These are phyloP conservation scores for Ganoderma boninense DNA, from an alignment of 1,284 basidiomycete species.

Conservation along the genomic window DNA sequence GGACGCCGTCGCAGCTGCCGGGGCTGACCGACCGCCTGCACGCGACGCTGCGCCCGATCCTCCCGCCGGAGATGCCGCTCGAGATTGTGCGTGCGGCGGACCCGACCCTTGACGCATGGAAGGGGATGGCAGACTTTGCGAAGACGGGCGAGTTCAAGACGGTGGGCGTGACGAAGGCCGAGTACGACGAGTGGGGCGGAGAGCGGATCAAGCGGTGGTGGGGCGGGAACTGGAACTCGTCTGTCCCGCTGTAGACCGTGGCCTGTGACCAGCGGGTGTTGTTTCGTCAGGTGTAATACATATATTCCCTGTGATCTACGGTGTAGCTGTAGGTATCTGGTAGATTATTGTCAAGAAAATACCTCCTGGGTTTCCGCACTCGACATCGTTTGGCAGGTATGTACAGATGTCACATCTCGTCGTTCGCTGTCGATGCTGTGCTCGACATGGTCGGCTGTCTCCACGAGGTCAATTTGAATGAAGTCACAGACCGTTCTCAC, in stretches of 20 bases:
- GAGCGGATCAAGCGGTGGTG: conserved; percentile 85
- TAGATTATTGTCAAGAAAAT: no score
- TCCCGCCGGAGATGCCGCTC: conserved; percentile 82
- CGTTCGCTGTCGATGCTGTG: no score
- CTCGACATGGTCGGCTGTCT: no score
- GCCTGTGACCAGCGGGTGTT: no score
- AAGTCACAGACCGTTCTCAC: no score
- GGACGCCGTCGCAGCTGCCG: conserved; percentile 80
- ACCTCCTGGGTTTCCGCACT: no score
- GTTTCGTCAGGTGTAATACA: no score
- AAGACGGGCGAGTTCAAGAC: conserved; percentile 63
- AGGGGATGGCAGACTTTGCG: conserved; percentile 90
- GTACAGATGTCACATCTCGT: no score
- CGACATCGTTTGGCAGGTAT: no score
- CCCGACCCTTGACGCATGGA: conserved; percentile 86
- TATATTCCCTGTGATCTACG: no score
- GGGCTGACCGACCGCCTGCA: conserved; percentile 78
- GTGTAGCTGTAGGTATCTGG: no score
- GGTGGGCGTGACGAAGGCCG: conserved; percentile 73
- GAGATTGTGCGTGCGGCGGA: conserved; percentile 70
- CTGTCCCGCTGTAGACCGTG: conserved; percentile 33
- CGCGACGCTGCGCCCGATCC: conserved; percentile 76
- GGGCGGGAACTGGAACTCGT: conserved; percentile 82
- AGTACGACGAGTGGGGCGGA: conserved; percentile 93
- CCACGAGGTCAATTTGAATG: no score